Base-by-base conservation (phyloP, 805 yeast genomes). In the Saturnispora ahearnii region DNA sequence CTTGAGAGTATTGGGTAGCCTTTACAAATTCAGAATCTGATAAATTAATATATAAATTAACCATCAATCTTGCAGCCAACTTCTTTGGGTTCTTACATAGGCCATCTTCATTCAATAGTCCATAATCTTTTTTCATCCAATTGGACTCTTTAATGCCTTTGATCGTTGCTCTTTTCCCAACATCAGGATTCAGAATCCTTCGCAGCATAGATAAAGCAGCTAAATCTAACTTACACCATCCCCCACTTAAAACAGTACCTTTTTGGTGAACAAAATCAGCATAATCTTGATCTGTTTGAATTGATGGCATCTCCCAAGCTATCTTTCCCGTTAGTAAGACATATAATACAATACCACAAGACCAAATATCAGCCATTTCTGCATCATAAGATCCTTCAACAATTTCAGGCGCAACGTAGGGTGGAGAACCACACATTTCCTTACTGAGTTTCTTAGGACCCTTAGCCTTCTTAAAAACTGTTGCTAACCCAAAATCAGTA, bases 381-480 rank as follows among this genome's bases (percentile, higher is more conserved):
- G 87, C 79, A 43, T 76, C 79, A 56, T 84, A 84, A 10, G 49
- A 53, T 3, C 73, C 73, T 3, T 67, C 63, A 3, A 66, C 66
- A 18, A 84, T 74, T 57, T 84, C 93, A 2, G 93, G 93, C 1
- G 93, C 91, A 70, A 82, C 76, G 59, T 84, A 84, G 5, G 89
- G 90, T 1, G 87, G 84, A 1, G 86, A 80, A 0, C 91, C 85
- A 62, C 88, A 77, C 31, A 82, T 73, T 29, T 81, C 75, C 24
- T 65, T 61, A 37, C 80, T 73, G 44, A 71, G 49, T 51, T 80
- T 63, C 45, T 68, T 69, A 4, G 70, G 62, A 2, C 84, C 84
- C 13, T 62, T 63, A 36, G 68, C 71, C 40, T 74, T 73, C 54
- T 68, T 72, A 58, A 73, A 82, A 8, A 79, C 78, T 30, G 81